These are phyloP conservation scores for Tetrapisispora taiwanensis DNA, from an alignment of 805 yeast species.

Conservation along the genomic window DNA sequence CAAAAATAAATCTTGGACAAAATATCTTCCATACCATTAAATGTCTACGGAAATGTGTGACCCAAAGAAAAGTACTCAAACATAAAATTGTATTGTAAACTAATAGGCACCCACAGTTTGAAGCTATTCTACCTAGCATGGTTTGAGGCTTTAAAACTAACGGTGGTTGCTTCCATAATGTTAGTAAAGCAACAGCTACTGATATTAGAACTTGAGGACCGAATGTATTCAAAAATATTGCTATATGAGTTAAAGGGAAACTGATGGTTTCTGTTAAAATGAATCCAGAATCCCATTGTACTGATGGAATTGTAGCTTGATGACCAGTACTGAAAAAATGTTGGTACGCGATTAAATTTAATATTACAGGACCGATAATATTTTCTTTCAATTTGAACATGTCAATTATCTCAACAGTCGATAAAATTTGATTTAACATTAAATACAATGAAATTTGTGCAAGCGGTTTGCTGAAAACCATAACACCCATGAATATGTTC, in stretches of 20 bases:
- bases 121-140: conserved; percentile 56
- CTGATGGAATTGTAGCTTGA: conserved; percentile 87
- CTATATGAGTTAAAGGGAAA: conserved; percentile 78
- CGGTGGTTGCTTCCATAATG: conserved; percentile 77
- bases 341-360: conserved; percentile 65
- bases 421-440: conserved; percentile 59
- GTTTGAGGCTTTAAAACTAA: conserved; percentile 60
- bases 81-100: conserved; percentile 64
- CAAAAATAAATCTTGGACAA: conserved; percentile 90
- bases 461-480: conserved; percentile 75
- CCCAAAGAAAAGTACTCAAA: conserved; percentile 68
- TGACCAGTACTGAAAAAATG: conserved; percentile 92
- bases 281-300: conserved; percentile 94
- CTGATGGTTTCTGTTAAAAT: conserved; percentile 60
- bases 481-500: conserved; percentile 54
- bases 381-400: conserved; percentile 57
- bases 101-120: conserved; percentile 57
- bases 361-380: conserved; percentile 59
- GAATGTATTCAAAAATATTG: conserved; percentile 69
- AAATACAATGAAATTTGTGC: conserved; percentile 70
- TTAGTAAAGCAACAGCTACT: conserved; percentile 60
- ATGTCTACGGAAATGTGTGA: conserved; percentile 81
- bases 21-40: conserved; percentile 98
- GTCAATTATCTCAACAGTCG: conserved; percentile 67
- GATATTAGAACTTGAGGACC: conserved; percentile 72